Evolutionary conservation across 257 asterid species (phyloP).

Genomic region (Apocynum venetum): DNA sequence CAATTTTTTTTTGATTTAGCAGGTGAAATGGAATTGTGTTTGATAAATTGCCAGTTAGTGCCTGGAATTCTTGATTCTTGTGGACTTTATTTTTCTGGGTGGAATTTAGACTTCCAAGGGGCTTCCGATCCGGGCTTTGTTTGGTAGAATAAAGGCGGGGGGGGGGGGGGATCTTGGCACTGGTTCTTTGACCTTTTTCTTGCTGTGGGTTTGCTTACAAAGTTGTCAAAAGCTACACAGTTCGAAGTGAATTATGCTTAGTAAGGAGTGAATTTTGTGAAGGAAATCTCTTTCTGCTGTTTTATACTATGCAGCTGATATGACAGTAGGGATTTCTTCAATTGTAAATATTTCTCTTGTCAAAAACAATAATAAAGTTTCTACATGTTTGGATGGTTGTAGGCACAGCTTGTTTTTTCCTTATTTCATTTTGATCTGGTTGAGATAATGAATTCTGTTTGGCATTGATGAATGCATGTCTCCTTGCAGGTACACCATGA

Average conservation of each 20-base stretch:
- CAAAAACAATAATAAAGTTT: neutral
- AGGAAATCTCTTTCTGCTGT: neutral
- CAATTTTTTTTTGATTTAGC: neutral
- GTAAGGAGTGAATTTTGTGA: neutral
- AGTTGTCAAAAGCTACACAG: neutral
- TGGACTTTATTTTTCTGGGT: neutral
- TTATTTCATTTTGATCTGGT: neutral
- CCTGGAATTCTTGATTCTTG: neutral
- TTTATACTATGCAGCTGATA: neutral
- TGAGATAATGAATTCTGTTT: neutral
- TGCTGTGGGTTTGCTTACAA: neutral
- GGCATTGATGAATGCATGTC: neutral
- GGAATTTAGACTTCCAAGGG: neutral
- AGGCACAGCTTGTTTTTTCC: neutral
- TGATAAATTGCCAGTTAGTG: neutral
- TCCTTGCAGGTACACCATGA: constrained; percentile 68
- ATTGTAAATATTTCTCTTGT: neutral
- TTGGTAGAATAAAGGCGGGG: neutral
- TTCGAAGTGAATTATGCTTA: neutral
- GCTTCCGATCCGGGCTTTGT: neutral
- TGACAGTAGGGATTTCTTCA: neutral
- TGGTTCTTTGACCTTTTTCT: neutral
- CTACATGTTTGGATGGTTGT: neutral
- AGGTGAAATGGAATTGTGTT: neutral
- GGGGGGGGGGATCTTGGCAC: neutral